phyloP scores from a whole-genome alignment of 2,329 filamentous ascomycete species.

The Coniochaeta pulveracea region DNA sequence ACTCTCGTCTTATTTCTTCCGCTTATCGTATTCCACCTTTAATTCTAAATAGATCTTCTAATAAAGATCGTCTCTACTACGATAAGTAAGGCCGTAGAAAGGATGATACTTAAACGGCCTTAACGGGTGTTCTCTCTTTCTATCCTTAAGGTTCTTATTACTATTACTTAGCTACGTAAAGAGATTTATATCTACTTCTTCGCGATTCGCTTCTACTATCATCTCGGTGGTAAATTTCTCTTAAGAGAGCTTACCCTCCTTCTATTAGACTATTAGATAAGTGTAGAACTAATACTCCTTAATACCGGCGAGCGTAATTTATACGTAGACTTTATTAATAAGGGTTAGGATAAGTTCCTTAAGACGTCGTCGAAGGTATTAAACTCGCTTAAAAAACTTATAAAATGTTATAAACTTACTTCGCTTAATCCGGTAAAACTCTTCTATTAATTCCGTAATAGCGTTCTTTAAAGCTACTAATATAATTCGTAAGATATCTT shows the following conservation, averaged over 20 bases:
- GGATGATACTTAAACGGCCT: background rate
- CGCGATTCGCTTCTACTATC: background rate
- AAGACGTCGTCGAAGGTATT: background rate
- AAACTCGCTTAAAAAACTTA: background rate
- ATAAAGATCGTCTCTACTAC: background rate
- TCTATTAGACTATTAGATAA: background rate
- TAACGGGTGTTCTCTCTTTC: background rate
- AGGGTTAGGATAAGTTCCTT: background rate
- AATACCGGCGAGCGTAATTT: background rate
- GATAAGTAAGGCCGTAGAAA: background rate
- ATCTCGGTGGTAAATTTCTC: background rate
- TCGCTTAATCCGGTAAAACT: background rate
- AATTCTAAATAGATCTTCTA: background rate
- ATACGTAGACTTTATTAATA: background rate
- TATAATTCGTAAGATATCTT: background rate
- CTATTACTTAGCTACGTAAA: background rate
- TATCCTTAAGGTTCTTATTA: background rate
- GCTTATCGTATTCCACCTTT: background rate
- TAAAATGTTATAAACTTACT: background rate
- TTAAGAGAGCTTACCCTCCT: background rate
- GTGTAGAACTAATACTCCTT: conserved; percentile 1
- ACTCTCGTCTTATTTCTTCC: background rate
- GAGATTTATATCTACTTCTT: background rate
- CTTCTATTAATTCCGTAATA: background rate
- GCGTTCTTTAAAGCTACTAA: background rate